Evolutionary conservation across 768 basidiomycete species (phyloP), one percentile per base, ranked within the genome.

Genomic region (Phanerodontia chrysosporium): DNA sequence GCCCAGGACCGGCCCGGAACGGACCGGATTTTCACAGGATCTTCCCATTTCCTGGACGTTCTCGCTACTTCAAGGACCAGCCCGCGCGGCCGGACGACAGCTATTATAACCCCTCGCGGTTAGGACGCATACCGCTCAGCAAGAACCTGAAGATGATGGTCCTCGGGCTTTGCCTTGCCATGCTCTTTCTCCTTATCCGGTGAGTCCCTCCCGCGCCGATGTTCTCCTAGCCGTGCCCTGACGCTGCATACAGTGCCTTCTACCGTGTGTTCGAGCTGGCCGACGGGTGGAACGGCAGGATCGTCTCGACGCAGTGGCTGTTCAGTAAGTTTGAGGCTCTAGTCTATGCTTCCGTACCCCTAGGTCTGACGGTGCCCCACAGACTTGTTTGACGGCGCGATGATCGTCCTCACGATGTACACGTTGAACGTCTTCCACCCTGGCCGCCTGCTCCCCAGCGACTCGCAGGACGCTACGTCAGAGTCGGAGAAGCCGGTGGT

Each of bases 361-460:
- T n/a, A n/a, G n/a, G n/a, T n/a, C n/a, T n/a, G n/a, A n/a, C n/a
- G n/a, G 32, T 14, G 2, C 29, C 42, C 28, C 4, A 13, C 57
- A 83, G 82, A 82, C 64, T 68, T 78, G 7, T 70, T 83, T n/a
- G 83, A 83, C 64, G 82, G 78, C 18, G 73, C 71, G 6, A 78
- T 80, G 74, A 73, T 82, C 45, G 64, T 72, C 2, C 65, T 82
- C 5, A 78, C 80, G 1, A 76, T 81, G 51, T 77, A 70, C 61
- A 70, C 74, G 0, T 64, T 79, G 29, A 81, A 80, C 66, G 49
- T 81, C 58, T 70, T 76, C 45, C 79, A 81, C 62, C 81, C 81
- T 2, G 78, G 77, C 30, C 29, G 2, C 32, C 35, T 59, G 32
- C 52, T 59, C 8, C 21, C 25, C 49, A 25, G 44, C 24, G 5